A percentile compares a stretch with the other conserved stretches of the same genome.
Conservation (phyloP, 768 basidiomycete genomes). For the Phallus indusiatus region DNA sequence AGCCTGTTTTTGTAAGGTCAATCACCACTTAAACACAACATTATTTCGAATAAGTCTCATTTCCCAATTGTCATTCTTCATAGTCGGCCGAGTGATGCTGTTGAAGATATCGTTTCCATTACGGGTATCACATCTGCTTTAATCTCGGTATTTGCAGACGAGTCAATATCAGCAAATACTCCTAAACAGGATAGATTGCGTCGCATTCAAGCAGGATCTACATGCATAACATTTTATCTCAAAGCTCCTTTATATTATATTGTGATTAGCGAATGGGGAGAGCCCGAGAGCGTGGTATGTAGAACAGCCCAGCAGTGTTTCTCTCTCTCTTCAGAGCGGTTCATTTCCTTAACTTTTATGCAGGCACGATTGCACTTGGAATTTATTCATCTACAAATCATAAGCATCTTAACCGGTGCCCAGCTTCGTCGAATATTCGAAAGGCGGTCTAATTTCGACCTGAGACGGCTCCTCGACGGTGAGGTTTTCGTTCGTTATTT, state of each 20-base stretch:
- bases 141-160: constrained; percentile 91
- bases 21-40: neutral
- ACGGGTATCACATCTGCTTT: constrained; percentile 94
- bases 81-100: constrained; percentile 44
- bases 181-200: constrained; percentile 84
- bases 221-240: constrained; percentile 78
- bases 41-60: neutral
- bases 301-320: neutral
- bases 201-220: constrained; percentile 74
- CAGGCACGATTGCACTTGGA: constrained; percentile 93
- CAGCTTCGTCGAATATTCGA: constrained; percentile 85
- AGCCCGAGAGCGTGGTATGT: constrained; percentile 92
- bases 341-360: constrained; percentile 31
- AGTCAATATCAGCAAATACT: constrained; percentile 67
- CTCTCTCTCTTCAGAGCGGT: neutral
- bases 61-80: neutral
- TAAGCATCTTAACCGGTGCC: constrained; percentile 79
- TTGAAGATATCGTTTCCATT: constrained; percentile 61
- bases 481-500: neutral
- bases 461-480: constrained; percentile 68
- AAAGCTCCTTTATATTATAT: constrained; percentile 87
- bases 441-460: constrained; percentile 83
- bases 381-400: constrained; percentile 87
- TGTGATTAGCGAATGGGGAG: constrained; percentile 86
- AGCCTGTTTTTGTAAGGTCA: constrained; percentile 91